Conservation (phyloP, 106 monocot genomes). For the Dioscorea dumetorum region DNA sequence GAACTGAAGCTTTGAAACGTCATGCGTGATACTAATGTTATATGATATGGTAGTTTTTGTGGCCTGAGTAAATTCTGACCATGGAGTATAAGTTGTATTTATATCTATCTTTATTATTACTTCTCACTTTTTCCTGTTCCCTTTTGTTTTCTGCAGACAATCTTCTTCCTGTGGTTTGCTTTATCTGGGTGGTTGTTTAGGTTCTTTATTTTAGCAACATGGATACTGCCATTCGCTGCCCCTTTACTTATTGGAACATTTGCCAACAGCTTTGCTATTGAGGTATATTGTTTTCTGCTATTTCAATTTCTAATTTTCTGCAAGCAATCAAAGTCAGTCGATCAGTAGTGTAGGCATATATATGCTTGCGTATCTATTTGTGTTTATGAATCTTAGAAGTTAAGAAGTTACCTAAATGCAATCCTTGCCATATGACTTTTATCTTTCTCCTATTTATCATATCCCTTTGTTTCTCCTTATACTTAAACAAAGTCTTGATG, state of each 20-base stretch:
- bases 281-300: constrained; percentile 34
- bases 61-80: too few species aligned
- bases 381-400: too few species aligned
- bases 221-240: constrained; percentile 82
- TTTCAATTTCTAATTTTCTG: not conserved
- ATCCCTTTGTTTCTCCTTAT: not conserved
- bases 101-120: not conserved
- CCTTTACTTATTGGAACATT: constrained; percentile 71
- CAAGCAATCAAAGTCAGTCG: not conserved
- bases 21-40: too few species aligned
- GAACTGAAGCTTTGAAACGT: too few species aligned
- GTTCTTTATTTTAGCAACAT: constrained; percentile 68
- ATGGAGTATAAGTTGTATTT: too few species aligned
- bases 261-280: constrained; percentile 72
- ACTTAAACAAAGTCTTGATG: too few species aligned
- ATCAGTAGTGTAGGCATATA: not conserved
- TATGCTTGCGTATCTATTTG: not conserved
- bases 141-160: constrained; percentile 48
- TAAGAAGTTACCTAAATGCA: not conserved
- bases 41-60: too few species aligned
- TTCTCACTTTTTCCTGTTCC: not conserved
- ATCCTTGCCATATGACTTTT: not conserved
- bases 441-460: not conserved
- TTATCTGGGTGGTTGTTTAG: constrained; percentile 96
- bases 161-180: constrained; percentile 88